phyloP scores from a whole-genome alignment of 2,329 filamentous ascomycete genomes.

The Lecanoromycetidae sp. region DNA sequence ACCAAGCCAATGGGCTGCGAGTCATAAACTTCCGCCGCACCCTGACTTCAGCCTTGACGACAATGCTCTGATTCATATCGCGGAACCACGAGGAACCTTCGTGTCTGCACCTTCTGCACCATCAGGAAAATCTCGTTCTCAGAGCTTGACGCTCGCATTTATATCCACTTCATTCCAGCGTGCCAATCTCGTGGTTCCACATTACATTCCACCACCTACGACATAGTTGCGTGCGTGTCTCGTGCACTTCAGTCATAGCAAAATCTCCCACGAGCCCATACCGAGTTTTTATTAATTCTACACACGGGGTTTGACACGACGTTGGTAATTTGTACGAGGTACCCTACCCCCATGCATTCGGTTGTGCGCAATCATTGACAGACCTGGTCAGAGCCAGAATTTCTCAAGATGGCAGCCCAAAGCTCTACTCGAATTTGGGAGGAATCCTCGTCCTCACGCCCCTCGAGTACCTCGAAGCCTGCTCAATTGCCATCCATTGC shows the following conservation, averaged over 20 bases:
- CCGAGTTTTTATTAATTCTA: background rate
- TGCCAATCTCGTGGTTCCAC: slow-evolving; percentile 5
- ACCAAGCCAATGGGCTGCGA: too few relatives aligned
- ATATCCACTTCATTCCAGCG: slow-evolving; percentile 1
- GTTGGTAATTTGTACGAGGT: background rate
- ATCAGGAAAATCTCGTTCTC: background rate
- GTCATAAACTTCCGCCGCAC: too few relatives aligned
- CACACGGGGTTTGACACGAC: background rate
- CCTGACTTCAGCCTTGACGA: background rate
- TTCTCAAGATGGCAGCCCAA: slow-evolving; percentile 8
- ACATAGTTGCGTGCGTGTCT: slow-evolving; percentile 9
- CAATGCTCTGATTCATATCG: background rate
- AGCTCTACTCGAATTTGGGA: slow-evolving; percentile 16
- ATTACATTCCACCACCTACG: slow-evolving; percentile 3
- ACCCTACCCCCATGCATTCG: background rate
- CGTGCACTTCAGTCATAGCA: slow-evolving; percentile 8
- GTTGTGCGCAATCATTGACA: background rate
- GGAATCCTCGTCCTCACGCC: slow-evolving; percentile 3
- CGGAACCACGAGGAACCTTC: too few relatives aligned
- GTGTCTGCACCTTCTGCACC: background rate
- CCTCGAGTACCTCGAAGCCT: slow-evolving; percentile 9
- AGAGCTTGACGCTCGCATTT: slow-evolving; percentile 6
- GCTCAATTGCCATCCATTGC: slow-evolving; percentile 18
- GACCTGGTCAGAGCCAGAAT: background rate
- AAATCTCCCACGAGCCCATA: slow-evolving; percentile 1